Evolutionary conservation across 768 basidiomycete genomes (phyloP).

Genomic region (Agrocybe pediades): DNA sequence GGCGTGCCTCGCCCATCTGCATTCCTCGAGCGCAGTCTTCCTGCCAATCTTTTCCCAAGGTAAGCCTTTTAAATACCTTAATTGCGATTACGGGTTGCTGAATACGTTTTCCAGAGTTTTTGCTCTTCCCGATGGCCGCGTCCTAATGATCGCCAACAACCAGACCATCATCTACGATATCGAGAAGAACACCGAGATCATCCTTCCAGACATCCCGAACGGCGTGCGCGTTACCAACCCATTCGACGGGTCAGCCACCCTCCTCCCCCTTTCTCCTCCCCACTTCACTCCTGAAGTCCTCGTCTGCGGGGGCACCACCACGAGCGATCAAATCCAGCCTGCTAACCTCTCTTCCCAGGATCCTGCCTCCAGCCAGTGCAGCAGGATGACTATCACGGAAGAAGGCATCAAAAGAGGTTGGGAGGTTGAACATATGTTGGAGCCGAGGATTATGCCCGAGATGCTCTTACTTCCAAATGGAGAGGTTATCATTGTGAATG

Average conservation of each 20-base stretch:
- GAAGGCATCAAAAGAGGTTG: slow-evolving; percentile 45
- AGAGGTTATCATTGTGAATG: slow-evolving; percentile 43
- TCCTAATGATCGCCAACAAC: slow-evolving; percentile 43
- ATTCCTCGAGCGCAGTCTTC: slow-evolving; percentile 28
- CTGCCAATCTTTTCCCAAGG: slow-evolving; percentile 29
- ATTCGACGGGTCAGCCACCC: slow-evolving; percentile 37
- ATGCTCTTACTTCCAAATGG: slow-evolving; percentile 45
- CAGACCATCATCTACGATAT: slow-evolving; percentile 43
- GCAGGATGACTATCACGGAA: slow-evolving; percentile 39
- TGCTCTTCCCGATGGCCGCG: slow-evolving; percentile 36
- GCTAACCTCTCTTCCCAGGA: slow-evolving; percentile 38
- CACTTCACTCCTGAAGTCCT: slow-evolving; percentile 47
- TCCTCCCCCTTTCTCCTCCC: slow-evolving; percentile 38
- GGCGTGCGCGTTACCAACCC: slow-evolving; percentile 43
- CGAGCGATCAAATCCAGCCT: slow-evolving; percentile 29
- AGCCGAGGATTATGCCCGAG: slow-evolving; percentile 40
- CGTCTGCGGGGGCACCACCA: slow-evolving; percentile 46
- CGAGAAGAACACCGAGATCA: slow-evolving; percentile 36
- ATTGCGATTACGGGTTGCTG: slow-evolving; percentile 11
- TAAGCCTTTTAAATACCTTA: slow-evolving; percentile 14
- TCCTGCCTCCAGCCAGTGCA: slow-evolving; percentile 45
- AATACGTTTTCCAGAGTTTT: slow-evolving; percentile 22
- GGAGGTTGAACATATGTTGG: slow-evolving; percentile 46
- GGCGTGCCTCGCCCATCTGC: slow-evolving; percentile 29
- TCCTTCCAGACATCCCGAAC: slow-evolving; percentile 45